These are phyloP conservation scores for Saturnispora besseyi DNA, from an alignment of 805 yeast genomes.

Conservation along the genomic window DNA sequence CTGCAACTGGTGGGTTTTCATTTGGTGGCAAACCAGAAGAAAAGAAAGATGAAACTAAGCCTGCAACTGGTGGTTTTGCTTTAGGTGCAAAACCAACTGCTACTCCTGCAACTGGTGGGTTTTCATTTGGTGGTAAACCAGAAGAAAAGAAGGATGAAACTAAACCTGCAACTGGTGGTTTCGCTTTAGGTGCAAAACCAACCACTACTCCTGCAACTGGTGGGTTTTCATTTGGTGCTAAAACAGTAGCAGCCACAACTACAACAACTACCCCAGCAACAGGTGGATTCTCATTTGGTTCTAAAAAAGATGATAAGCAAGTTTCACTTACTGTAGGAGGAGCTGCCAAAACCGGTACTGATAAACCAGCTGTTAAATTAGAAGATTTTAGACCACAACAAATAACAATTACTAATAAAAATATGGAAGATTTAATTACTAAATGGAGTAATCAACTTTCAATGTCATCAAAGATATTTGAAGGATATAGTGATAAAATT, in stretches of 20 bases:
- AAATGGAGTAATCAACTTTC: slow-evolving; percentile 89
- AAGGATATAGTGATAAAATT: slow-evolving; percentile 62
- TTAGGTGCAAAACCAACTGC: slow-evolving; percentile 15
- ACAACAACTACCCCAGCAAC: slow-evolving; percentile 10
- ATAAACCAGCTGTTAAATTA: slow-evolving; percentile 28
- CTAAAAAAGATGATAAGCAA: slow-evolving; percentile 10
- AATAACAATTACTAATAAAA: slow-evolving; percentile 77
- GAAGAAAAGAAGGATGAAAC: slow-evolving; percentile 10
- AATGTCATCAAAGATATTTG: slow-evolving; percentile 64
- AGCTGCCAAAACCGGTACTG: slow-evolving; percentile 3
- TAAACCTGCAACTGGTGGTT: slow-evolving; percentile 7
- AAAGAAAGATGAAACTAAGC: slow-evolving; percentile 6
- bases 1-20: slow-evolving; percentile 10
- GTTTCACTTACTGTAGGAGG: slow-evolving; percentile 2
- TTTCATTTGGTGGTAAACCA: slow-evolving; percentile 7
- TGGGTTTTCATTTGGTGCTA: slow-evolving; percentile 14
- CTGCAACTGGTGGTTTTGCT: slow-evolving; percentile 11
- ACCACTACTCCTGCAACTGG: slow-evolving; percentile 10
- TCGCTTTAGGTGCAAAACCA: slow-evolving; percentile 10
- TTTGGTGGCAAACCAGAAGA: slow-evolving; percentile 11
- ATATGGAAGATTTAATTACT: slow-evolving; percentile 83
- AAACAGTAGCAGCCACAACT: no score
- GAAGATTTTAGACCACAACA: slow-evolving; percentile 58
- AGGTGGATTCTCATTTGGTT: slow-evolving; percentile 16
- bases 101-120: slow-evolving; percentile 8